These are phyloP conservation scores for Vanderwaltozyma yarrowii DNA, from an alignment of 805 yeast species.

Conservation along the genomic window DNA sequence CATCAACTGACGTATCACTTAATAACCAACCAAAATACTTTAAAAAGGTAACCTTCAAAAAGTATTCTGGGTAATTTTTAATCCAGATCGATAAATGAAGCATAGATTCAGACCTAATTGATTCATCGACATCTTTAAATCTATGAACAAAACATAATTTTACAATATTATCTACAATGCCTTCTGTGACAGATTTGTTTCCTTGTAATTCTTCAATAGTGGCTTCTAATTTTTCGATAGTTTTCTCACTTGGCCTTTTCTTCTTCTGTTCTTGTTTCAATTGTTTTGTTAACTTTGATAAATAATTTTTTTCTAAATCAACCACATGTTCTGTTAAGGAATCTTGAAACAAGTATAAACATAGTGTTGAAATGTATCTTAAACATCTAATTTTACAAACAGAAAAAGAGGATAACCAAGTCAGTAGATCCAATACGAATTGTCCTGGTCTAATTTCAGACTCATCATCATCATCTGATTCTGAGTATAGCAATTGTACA, in stretches of 20 bases:
- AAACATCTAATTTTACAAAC: constrained; percentile 62
- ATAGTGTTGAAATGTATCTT: constrained; percentile 53
- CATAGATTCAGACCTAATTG: constrained; percentile 63
- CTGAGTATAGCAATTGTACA: constrained; percentile 45
- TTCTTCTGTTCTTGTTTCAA: constrained; percentile 29
- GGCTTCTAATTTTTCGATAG: constrained; percentile 37
- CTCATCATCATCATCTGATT: constrained; percentile 19
- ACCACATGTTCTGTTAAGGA: constrained; percentile 43
- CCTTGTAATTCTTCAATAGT: constrained; percentile 34
- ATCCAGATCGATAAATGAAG: constrained; percentile 60
- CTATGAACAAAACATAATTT: constrained; percentile 63
- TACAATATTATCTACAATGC: constrained; percentile 53
- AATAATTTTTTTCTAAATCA: constrained; percentile 27
- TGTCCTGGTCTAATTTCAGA: constrained; percentile 7
- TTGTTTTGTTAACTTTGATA: constrained; percentile 32
- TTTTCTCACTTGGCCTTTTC: constrained; percentile 32
- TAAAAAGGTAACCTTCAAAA: constrained; percentile 57
- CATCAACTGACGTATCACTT: constrained; percentile 54
- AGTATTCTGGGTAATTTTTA: constrained; percentile 55
- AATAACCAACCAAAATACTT: constrained; percentile 79
- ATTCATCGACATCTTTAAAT: constrained; percentile 68
- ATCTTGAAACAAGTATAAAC: constrained; percentile 51
- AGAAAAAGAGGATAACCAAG: constrained; percentile 71
- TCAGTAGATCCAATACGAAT: constrained; percentile 39
- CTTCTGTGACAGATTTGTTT: constrained; percentile 45